Evolutionary conservation across 208 protist genomes (phyloP), one percentile per base, ranked within the genome.

Genomic region (Wallacemonas sp.): DNA sequence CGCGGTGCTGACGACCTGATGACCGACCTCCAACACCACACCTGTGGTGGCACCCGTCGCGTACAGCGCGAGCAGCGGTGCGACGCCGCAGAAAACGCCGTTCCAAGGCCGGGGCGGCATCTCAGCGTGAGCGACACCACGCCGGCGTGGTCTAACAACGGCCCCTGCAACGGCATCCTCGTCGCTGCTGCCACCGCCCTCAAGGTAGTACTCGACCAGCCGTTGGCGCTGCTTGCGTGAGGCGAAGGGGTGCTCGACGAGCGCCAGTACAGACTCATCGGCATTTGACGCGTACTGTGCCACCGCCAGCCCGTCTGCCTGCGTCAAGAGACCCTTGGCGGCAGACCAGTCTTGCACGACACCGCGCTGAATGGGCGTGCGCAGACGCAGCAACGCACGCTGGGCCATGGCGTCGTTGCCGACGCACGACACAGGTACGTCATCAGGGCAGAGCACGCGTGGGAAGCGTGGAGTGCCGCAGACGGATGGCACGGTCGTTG

Each of bases 311-410:
- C 59, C 22, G 5, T 79, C 19, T 30, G 55, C 59, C 6, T 78
- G 42, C 41, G 59, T 64, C 27, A 89, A 36, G n/a, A 89, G 27
- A 15, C 41, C 32, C 0, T 45, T 44, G 29, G 55, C 61, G 4
- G 55, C 69, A 6, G 68, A 64, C 82, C 82, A 92, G 72, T 91
- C 70, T 19, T 41, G 24, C 22, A 91, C 74, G 4, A 41, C 52
- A 30, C 88, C 89, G 48, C 91, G 69, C 34, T 91, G 79, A 15
- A 96, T 74, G 1, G 91, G 91, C 53, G 85, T 85, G 26, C 41
- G 54, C 21, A 95, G 73, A 9, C 71, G 71, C 27, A 96, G 72
- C 24, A 96, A 48, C 0, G 84, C 81, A 9, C 83, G 70, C 29
- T 78, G 71, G 12, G 65, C 45, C 24, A 55, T 80, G 8, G 72